A percentile compares a stretch with the other conserved stretches of the same genome.
Evolutionary conservation across 2,329 filamentous ascomycete genomes (phyloP).

Genomic region (Colletotrichum kahawae): DNA sequence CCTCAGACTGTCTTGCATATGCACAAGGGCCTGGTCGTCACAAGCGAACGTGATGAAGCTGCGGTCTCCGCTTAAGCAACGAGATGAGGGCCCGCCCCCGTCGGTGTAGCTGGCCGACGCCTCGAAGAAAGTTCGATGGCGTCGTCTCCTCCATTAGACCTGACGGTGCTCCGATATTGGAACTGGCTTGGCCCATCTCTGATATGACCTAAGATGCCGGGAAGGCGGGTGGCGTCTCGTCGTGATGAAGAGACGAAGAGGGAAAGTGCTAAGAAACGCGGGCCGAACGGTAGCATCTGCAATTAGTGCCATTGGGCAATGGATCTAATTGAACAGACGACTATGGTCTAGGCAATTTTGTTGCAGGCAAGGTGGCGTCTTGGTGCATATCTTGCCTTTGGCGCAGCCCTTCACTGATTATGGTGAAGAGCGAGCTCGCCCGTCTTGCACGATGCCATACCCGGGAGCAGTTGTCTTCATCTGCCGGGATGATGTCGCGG

Average conservation of each 20-base stretch:
- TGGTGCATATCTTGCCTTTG: background rate
- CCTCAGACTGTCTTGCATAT: background rate
- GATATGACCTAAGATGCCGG: background rate
- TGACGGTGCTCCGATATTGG: background rate
- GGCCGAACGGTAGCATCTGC: background rate
- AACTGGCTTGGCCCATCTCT: background rate
- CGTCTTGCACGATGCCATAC: background rate
- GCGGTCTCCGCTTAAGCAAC: background rate
- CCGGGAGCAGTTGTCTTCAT: background rate
- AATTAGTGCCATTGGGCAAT: background rate
- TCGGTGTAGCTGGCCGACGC: background rate
- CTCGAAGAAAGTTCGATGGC: background rate
- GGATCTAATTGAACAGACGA: background rate
- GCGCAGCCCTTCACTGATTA: background rate
- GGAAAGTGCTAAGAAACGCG: background rate
- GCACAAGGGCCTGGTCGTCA: background rate
- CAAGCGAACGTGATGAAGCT: conserved; percentile 10
- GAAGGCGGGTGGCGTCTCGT: conserved; percentile 1
- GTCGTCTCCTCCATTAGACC: background rate
- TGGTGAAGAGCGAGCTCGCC: background rate
- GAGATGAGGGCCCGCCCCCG: background rate
- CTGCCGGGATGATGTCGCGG: background rate
- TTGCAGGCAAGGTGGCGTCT: background rate
- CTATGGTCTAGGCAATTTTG: background rate
- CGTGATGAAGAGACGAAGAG: background rate